Conservation (phyloP, 257 asterid genomes). For the Solanum paucissectum region DNA sequence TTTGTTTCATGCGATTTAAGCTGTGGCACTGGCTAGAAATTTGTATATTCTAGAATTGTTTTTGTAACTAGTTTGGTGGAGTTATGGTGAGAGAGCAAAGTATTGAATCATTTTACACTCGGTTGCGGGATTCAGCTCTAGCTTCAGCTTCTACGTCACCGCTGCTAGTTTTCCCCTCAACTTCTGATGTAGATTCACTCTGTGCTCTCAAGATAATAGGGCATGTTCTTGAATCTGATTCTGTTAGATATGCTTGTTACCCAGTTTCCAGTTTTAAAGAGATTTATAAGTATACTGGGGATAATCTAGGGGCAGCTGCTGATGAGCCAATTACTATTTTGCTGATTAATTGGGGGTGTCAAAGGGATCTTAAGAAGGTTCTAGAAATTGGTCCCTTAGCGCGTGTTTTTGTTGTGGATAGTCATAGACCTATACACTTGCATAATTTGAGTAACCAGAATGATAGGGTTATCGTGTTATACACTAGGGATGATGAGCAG, state of each 20-base stretch:
- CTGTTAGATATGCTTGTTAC: slow-evolving; percentile 93
- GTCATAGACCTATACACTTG: slow-evolving; percentile 95
- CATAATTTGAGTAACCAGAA: slow-evolving; percentile 71
- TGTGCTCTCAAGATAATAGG: slow-evolving; percentile 83
- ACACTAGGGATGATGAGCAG: slow-evolving; percentile 66
- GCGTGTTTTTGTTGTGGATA: slow-evolving; percentile 78
- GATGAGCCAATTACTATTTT: slow-evolving; percentile 66
- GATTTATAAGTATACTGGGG: slow-evolving; percentile 73
- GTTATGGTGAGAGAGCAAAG: slow-evolving; percentile 81
- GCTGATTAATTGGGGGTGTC: slow-evolving; percentile 96
- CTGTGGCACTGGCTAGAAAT: neutral
- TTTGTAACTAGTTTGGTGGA: neutral
- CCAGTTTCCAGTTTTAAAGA: slow-evolving; percentile 90
- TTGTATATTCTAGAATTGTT: neutral
- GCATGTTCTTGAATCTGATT: slow-evolving; percentile 82
- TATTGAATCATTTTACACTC: slow-evolving; percentile 54
- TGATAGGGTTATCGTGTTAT: slow-evolving; percentile 75
- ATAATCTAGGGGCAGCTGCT: slow-evolving; percentile 32
- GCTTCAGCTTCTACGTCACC: slow-evolving; percentile 63
- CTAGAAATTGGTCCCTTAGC: slow-evolving; percentile 53
- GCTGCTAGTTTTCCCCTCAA: slow-evolving; percentile 77
- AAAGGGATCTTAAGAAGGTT: slow-evolving; percentile 71
- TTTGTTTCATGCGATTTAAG: neutral
- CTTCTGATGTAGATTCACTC: slow-evolving; percentile 90
- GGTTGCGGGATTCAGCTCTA: slow-evolving; percentile 54